Conservation (phyloP, 2,329 filamentous ascomycete species). For the Chaetomiaceae sp. region DNA sequence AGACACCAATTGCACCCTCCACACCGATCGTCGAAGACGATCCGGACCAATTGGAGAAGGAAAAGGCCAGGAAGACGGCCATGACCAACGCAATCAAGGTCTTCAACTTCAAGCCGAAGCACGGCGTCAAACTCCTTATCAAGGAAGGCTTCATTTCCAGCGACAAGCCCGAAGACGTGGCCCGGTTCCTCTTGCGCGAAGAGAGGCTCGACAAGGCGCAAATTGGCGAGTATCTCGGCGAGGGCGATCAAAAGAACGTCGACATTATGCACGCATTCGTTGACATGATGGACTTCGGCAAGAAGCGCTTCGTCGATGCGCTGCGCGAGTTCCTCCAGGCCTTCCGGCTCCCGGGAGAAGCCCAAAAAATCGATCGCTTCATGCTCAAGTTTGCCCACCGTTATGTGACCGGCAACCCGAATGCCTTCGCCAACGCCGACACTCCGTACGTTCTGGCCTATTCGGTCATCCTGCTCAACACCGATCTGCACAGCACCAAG, state of each 20-base stretch:
- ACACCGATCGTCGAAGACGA: conserved; percentile 80
- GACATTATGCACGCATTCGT: conserved; percentile 99
- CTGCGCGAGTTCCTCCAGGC: conserved; percentile 87
- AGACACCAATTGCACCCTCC: conserved; percentile 55
- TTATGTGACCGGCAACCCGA: conserved; percentile 91
- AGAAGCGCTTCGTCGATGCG: conserved; percentile 88
- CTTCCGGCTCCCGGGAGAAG: conserved; percentile 91
- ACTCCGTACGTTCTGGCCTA: conserved; percentile 95
- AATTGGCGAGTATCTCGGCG: conserved; percentile 90
- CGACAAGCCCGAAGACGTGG: conserved; percentile 74
- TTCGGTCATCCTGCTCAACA: conserved; percentile 95
- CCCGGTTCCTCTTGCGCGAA: conserved; percentile 72
- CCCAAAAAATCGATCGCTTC: conserved; percentile 98
- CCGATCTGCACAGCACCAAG: conserved; percentile 88
- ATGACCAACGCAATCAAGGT: conserved; percentile 81
- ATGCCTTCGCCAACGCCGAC: conserved; percentile 96
- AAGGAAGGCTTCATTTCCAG: conserved; percentile 83
- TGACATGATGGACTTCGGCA: conserved; percentile 87
- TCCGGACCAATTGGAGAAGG: conserved; percentile 87
- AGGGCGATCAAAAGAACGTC: conserved; percentile 89
- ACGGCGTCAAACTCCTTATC: conserved; percentile 78
- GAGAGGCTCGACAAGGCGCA: conserved; percentile 86
- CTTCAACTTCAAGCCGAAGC: conserved; percentile 98
- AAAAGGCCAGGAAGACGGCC: conserved; percentile 90
- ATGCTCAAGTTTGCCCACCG: conserved; percentile 99